Evolutionary conservation across 176 grass and related monocot genomes (phyloP), one percentile per base, ranked within the genome.

Genomic region (Eleusine indica): DNA sequence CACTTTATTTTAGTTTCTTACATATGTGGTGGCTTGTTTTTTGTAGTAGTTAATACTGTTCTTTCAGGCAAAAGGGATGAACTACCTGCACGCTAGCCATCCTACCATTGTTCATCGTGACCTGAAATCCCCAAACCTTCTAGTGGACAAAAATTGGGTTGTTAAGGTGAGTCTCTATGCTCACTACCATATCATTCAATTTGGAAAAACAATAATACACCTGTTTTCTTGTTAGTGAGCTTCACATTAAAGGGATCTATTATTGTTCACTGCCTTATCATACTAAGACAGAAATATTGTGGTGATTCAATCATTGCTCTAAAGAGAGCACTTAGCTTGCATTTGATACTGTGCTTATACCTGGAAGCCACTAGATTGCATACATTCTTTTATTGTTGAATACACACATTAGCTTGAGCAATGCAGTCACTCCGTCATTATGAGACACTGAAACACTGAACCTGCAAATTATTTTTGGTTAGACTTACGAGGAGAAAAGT

Each of bases 61-160:
- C 42, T 89, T 89, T 76, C 87, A 99, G 96, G 96, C 96, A 69
- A 94, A 90, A 90, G 96, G 93, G 54, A 96, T 99, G 96, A 99
- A 99, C 84, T 96, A 96, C 84, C 91, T 99, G 91, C 96, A 99
- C 29, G 30, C 89, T 37, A 94, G 93, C 80, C 87, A 99, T 91
- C 96, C 96, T 80, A 93, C 96, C 86, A 88, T 99, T 79, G 96
- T 99, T 68, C 96, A 99, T 83, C 87, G 96, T 37, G 96, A 99
- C 91, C 84, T 99, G 67, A 99, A 99, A 86, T 96, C 96, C 72
- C 89, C 96, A 80, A 99, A 99, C 82, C 96, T 99, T 87, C 89
- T 99, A 82, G 96, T 99, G 37, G 96, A 99, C 80, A 99, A 89
- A 80, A 99, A 96, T 88, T 99, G 96, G 96, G 96, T 96, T 83